Evolutionary conservation across 1,284 basidiomycete genomes (phyloP).

Genomic region (Apiotrichum veenhuisii): DNA sequence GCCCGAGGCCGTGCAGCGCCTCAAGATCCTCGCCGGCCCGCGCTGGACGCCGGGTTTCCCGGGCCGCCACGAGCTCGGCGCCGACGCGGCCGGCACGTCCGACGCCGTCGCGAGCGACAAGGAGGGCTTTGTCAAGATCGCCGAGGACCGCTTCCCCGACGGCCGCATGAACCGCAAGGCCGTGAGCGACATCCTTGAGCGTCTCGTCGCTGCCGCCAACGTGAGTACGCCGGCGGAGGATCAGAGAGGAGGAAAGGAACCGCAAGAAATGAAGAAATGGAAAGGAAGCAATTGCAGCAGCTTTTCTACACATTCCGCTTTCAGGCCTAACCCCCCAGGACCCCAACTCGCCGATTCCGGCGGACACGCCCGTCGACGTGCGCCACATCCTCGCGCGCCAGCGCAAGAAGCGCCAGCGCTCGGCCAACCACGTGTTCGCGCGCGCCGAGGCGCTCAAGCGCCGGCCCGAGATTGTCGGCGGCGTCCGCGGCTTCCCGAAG

Average conservation of each 20-base stretch:
- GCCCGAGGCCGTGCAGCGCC: conserved; percentile 64
- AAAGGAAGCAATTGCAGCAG: too few relatives aligned
- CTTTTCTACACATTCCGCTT: too few relatives aligned
- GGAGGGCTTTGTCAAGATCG: conserved; percentile 77
- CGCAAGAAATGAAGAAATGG: too few relatives aligned
- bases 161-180: conserved; percentile 79
- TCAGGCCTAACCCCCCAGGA: too few relatives aligned
- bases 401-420: conserved; percentile 62
- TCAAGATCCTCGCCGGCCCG: conserved; percentile 75
- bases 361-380: conserved; percentile 67
- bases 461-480: conserved; percentile 46
- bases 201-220: conserved; percentile 68
- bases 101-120: conserved; percentile 48
- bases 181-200: conserved; percentile 72
- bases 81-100: conserved; percentile 40
- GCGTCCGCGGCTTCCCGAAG: conserved; percentile 69
- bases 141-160: conserved; percentile 74
- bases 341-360: conserved; percentile 54
- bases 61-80: conserved; percentile 25
- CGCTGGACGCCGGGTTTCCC: conserved; percentile 74
- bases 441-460: conserved; percentile 36
- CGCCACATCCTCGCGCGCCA: conserved; percentile 69
- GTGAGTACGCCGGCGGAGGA: conserved; percentile 53
- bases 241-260: too few relatives aligned
- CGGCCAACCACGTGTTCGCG: conserved; percentile 56